phyloP scores from a whole-genome alignment of 371 early-diverging fungal genomes.

The Mortierella sp. region DNA sequence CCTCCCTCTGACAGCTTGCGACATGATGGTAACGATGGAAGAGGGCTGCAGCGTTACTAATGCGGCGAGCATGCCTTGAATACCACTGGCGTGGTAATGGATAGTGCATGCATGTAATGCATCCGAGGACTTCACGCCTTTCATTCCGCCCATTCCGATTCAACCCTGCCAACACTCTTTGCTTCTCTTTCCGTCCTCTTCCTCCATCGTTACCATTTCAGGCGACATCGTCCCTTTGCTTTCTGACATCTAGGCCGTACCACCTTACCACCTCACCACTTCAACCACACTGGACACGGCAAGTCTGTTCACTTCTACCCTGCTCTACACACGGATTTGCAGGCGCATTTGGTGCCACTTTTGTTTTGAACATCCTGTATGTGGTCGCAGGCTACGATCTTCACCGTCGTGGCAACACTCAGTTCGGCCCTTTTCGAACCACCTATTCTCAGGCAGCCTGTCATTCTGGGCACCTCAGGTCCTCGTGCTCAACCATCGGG shows the following conservation, averaged over 20 bases:
- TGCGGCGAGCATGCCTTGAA: too few relatives aligned
- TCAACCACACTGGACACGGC: conserved; percentile 9
- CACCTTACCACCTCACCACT: conserved; percentile 3
- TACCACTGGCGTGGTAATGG: too few relatives aligned
- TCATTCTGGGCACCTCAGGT: not conserved
- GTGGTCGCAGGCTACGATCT: not conserved
- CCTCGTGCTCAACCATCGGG: not conserved
- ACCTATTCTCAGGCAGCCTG: not conserved
- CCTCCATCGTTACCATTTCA: conserved; percentile 12
- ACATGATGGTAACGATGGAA: too few relatives aligned
- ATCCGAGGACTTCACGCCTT: not conserved
- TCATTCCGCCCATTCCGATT: conserved; percentile 13
- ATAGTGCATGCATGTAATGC: too few relatives aligned
- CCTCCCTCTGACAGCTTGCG: too few relatives aligned
- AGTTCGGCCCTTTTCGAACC: not conserved
- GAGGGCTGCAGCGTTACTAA: too few relatives aligned
- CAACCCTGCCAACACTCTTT: conserved; percentile 1
- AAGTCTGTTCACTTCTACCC: not conserved
- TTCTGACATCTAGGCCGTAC: not conserved
- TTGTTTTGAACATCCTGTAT: not conserved
- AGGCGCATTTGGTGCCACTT: too few relatives aligned
- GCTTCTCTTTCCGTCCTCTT: not conserved
- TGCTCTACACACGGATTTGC: too few relatives aligned
- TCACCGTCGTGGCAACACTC: not conserved
- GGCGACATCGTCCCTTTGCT: conserved; percentile 3